Conservation (phyloP, 495 filamentous ascomycete species). For the Astrothelium macrocarpum region DNA sequence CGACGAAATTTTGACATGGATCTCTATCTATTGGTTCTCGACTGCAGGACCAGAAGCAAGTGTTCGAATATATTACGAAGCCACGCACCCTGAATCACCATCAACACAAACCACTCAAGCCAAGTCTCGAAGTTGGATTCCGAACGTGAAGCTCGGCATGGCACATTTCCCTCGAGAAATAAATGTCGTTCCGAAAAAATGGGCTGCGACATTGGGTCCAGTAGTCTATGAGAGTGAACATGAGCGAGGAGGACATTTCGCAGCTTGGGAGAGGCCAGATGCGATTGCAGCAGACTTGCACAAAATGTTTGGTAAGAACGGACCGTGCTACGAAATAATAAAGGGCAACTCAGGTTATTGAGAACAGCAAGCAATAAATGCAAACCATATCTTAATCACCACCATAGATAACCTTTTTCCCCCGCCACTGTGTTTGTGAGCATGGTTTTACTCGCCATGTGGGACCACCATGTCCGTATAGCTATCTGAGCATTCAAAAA, state of each 20-base stretch:
- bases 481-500: too few relatives aligned
- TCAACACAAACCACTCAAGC: constrained; percentile 6
- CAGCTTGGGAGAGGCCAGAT: constrained; percentile 32
- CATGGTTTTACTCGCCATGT: too few relatives aligned
- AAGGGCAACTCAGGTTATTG: not conserved
- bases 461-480: too few relatives aligned
- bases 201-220: constrained; percentile 17
- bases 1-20: constrained; percentile 47
- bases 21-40: constrained; percentile 46
- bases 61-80: constrained; percentile 44
- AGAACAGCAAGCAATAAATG: not conserved
- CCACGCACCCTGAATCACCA: constrained; percentile 15
- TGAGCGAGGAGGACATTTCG: constrained; percentile 35
- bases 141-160: constrained; percentile 45
- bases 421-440: too few relatives aligned
- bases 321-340: constrained; percentile 15
- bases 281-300: constrained; percentile 30
- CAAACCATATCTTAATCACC: too few relatives aligned
- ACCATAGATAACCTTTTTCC: too few relatives aligned
- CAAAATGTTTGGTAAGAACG: constrained; percentile 24
- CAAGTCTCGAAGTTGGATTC: constrained; percentile 24
- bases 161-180: constrained; percentile 44
- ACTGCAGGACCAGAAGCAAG: constrained; percentile 41
- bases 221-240: constrained; percentile 30
- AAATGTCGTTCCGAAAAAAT: constrained; percentile 18